These are phyloP conservation scores for Rhypophila decipiens DNA, from an alignment of 495 filamentous ascomycete species.

Conservation along the genomic window DNA sequence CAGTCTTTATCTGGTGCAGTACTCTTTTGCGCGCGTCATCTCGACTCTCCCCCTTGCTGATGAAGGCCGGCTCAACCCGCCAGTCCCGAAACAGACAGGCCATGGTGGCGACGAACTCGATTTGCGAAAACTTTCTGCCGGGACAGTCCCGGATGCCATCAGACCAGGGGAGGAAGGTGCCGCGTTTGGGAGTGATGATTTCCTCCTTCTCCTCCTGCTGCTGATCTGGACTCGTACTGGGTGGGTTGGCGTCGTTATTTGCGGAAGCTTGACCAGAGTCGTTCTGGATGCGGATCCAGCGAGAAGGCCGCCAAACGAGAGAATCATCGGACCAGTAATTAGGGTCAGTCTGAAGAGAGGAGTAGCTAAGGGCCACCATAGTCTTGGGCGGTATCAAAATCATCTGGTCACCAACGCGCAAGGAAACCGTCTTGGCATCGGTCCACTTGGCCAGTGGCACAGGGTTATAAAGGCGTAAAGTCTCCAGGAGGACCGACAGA, in stretches of 20 bases:
- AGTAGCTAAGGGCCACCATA: too few species aligned
- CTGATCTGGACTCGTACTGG: too few species aligned
- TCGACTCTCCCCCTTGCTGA: slow-evolving; percentile 22
- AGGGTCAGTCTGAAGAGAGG: too few species aligned
- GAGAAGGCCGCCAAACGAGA: slow-evolving; percentile 26
- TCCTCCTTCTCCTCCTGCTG: slow-evolving; percentile 22
- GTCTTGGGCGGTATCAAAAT: too few species aligned
- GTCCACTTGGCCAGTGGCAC: slow-evolving; percentile 38
- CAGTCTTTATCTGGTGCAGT: too few species aligned
- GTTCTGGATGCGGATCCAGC: too few species aligned
- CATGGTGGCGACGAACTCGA: slow-evolving; percentile 47
- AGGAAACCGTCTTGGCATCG: too few species aligned
- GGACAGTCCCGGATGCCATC: slow-evolving; percentile 41
- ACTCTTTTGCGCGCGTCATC: slow-evolving; percentile 25
- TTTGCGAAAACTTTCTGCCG: slow-evolving; percentile 46
- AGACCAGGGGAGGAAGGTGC: slow-evolving; percentile 43
- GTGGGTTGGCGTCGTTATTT: too few species aligned
- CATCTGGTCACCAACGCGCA: too few species aligned
- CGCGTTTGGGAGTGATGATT: slow-evolving; percentile 24
- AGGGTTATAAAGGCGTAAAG: slow-evolving; percentile 43
- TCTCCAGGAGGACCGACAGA: slow-evolving; percentile 47
- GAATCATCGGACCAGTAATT: slow-evolving; percentile 26
- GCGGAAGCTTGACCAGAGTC: too few species aligned
- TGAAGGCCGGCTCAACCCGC: slow-evolving; percentile 19
- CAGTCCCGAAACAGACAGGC: slow-evolving; percentile 34